Evolutionary conservation across 2,329 filamentous ascomycete species (phyloP).

Genomic region (Dactylonectria macrodidyma): DNA sequence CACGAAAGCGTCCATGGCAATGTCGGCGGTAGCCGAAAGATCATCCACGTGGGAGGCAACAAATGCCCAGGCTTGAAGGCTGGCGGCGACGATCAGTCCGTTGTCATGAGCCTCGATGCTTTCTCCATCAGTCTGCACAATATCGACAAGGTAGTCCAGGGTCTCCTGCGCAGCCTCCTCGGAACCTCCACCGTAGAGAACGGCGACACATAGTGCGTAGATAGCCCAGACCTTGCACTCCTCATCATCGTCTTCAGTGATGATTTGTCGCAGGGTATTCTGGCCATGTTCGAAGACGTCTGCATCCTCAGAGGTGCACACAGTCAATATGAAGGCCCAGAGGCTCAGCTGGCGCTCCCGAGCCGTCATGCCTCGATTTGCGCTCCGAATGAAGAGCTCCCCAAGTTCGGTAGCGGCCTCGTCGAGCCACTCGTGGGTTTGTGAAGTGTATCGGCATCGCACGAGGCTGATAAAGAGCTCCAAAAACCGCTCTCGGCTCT

Average conservation of each 20-base stretch:
- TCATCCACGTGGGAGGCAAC: conserved; percentile 85
- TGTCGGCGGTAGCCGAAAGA: conserved; percentile 78
- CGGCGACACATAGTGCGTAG: conserved; percentile 79
- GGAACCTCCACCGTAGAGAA: conserved; percentile 82
- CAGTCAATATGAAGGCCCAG: conserved; percentile 79
- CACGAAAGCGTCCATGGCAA: conserved; percentile 84
- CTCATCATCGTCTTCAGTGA: conserved; percentile 71
- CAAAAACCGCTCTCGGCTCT: conserved; percentile 72
- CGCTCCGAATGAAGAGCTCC: conserved; percentile 79
- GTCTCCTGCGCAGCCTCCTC: conserved; percentile 78
- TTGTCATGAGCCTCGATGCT: conserved; percentile 80
- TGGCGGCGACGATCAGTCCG: conserved; percentile 78
- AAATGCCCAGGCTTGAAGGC: conserved; percentile 84
- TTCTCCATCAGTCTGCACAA: conserved; percentile 84
- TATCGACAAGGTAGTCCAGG: conserved; percentile 83
- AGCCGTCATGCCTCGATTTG: conserved; percentile 77
- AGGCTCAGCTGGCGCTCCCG: conserved; percentile 80
- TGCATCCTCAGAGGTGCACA: conserved; percentile 76
- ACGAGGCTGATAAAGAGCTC: conserved; percentile 63
- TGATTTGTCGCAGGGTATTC: conserved; percentile 52
- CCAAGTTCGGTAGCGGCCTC: conserved; percentile 69
- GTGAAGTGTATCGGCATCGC: conserved; percentile 59
- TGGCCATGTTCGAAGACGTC: conserved; percentile 51
- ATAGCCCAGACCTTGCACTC: conserved; percentile 79
- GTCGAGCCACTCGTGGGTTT: conserved; percentile 64